Percentiles rank a stretch among this genome's conserved stretches.
These are phyloP conservation scores for Hericium coralloides DNA, from an alignment of 768 basidiomycete genomes.

Conservation along the genomic window DNA sequence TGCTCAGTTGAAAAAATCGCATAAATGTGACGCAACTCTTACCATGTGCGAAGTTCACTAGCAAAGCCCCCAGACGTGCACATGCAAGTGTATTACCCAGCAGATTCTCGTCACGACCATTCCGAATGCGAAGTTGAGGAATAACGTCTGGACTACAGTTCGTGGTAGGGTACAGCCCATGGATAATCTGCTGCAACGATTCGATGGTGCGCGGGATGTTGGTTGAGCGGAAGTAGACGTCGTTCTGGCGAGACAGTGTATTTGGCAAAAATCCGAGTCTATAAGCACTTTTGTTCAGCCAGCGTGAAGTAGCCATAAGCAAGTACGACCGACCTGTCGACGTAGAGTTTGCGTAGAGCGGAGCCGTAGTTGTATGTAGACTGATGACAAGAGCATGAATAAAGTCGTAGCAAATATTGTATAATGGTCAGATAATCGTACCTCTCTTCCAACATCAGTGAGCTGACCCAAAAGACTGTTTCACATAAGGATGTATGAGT, in stretches of 20 bases:
- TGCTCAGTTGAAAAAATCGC: background rate
- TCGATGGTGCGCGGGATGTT: constrained; percentile 74
- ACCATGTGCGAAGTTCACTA: constrained; percentile 59
- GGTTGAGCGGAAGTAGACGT: constrained; percentile 65
- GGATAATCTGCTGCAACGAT: constrained; percentile 62
- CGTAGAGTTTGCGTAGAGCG: constrained; percentile 52
- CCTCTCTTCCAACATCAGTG: constrained; percentile 62
- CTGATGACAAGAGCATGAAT: constrained; percentile 23
- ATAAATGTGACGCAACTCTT: constrained; percentile 1
- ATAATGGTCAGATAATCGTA: constrained; percentile 17
- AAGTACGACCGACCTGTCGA: constrained; percentile 42
- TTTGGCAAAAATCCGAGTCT: constrained; percentile 64
- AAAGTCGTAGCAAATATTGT: too few relatives aligned
- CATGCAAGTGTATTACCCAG: constrained; percentile 62
- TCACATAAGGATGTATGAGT: background rate
- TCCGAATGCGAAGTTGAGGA: constrained; percentile 49
- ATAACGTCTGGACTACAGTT: constrained; percentile 36
- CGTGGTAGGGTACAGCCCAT: constrained; percentile 56
- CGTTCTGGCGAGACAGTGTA: constrained; percentile 29
- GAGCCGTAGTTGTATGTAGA: constrained; percentile 58
- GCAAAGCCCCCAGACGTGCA: constrained; percentile 54
- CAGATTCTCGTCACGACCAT: constrained; percentile 62
- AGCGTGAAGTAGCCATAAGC: background rate
- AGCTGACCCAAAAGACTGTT: constrained; percentile 61
- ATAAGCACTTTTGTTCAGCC: background rate